Evolutionary conservation across 768 basidiomycete genomes (phyloP), one percentile per base, ranked within the genome.

Genomic region (Sutorius australiensis): DNA sequence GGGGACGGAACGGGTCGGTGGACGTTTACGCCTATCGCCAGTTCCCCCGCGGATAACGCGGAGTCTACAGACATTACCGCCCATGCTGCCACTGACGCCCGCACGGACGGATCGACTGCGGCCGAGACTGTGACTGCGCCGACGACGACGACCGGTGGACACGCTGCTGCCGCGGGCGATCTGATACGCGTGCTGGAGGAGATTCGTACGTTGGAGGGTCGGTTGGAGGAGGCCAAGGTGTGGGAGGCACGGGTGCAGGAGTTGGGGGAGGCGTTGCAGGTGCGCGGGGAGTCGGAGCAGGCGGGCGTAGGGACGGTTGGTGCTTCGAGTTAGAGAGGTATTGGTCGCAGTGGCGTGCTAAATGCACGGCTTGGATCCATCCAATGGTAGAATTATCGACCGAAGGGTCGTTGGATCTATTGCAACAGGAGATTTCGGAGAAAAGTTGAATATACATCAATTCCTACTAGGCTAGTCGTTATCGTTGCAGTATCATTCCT

Each of bases 1-100:
- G 92, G 92, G 8, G 87, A 89, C 44, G 80, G 78, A 1, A 77
- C 83, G 0, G 86, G 85, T 1, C 69, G 75, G 49, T 93, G 90
- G 89, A 82, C 81, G 30, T 77, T 91, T 5, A 75, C 80, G 4
- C 79, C 80, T 8, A 80, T 93, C 33, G 53, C 48, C 3, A 11
- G 31, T 31, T 30, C 63, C 14, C 17, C 51, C 6, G 9, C 48
- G 7, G n/a, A 31, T 14, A 2, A 44, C 10, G 33, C 31, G 4
- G 24, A 24, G 4, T 24, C 24, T 24, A 28, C 19, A 1, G 32
- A 45, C 3, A 12, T 3, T 8, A 7, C 36, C 14, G 9, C 5
- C 5, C 24, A 41, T 16, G 21, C 16, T 9, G 3, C 11, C 16
- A 4, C 12, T 14, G 10, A 14, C 28, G 41, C 30, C 31, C 19